Conservation (phyloP, 2,329 filamentous ascomycete genomes). For the Pseudocercospora crystallina region DNA sequence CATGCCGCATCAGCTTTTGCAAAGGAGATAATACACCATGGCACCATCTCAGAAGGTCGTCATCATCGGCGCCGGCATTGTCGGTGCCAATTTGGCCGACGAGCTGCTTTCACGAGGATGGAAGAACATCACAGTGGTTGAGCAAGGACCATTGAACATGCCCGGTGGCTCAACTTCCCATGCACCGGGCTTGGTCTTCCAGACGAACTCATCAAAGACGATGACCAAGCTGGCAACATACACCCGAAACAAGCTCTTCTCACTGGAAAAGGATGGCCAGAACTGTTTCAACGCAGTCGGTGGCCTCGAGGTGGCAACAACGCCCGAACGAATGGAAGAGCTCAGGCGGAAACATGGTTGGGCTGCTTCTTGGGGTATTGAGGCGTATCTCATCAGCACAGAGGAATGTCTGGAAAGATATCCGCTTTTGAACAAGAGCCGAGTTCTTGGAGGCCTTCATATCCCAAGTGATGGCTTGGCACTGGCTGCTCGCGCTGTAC, state of each 20-base stretch:
- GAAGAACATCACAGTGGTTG: constrained; percentile 63
- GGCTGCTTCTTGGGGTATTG: constrained; percentile 61
- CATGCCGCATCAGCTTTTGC: background rate
- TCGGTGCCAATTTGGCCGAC: constrained; percentile 63
- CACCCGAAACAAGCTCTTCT: constrained; percentile 60
- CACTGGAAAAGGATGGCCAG: constrained; percentile 50
- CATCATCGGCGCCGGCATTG: constrained; percentile 64
- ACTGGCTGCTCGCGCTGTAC: constrained; percentile 60
- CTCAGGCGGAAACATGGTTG: constrained; percentile 64
- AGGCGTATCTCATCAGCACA: constrained; percentile 51
- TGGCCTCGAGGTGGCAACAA: constrained; percentile 63
- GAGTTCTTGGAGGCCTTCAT: constrained; percentile 58
- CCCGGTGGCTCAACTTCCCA: constrained; percentile 67
- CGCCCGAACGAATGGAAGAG: constrained; percentile 58
- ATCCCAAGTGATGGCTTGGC: constrained; percentile 63
- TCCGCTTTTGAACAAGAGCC: constrained; percentile 50
- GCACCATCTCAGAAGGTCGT: constrained; percentile 45
- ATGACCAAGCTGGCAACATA: constrained; percentile 62
- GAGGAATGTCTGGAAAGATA: constrained; percentile 57
- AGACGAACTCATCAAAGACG: constrained; percentile 59
- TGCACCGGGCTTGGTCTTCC: constrained; percentile 64
- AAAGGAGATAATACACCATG: constrained; percentile 28
- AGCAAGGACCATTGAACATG: constrained; percentile 62
- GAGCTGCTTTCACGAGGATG: constrained; percentile 64
- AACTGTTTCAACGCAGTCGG: constrained; percentile 64